Conservation (phyloP, 768 basidiomycete species). For the Hygrophoropsis aurantiaca region DNA sequence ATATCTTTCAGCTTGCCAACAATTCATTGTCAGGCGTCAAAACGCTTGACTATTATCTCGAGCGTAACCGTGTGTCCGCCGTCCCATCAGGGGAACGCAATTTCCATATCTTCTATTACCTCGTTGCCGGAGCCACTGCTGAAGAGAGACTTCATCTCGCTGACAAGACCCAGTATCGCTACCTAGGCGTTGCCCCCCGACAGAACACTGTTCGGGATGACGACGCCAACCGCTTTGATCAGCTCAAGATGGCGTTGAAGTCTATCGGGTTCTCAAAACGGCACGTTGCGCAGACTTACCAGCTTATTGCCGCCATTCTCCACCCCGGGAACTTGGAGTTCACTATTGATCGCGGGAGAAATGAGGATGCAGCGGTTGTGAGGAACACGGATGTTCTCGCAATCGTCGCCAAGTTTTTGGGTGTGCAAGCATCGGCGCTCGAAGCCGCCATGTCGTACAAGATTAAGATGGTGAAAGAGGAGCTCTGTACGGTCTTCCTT, state of each 20-base stretch:
- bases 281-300: conserved; percentile 93
- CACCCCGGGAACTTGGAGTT: conserved; percentile 97
- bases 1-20: conserved; percentile 89
- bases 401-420: conserved; percentile 89
- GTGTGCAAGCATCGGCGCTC: conserved; percentile 68
- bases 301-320: conserved; percentile 91
- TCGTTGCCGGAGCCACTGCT: conserved; percentile 83
- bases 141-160: conserved; percentile 87
- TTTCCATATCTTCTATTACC: conserved; percentile 97
- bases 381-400: conserved; percentile 80
- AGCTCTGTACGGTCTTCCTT: conserved; percentile 95
- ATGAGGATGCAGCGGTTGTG: conserved; percentile 92
- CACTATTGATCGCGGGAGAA: conserved; percentile 73
- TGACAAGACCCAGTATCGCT: conserved; percentile 82
- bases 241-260: conserved; percentile 93
- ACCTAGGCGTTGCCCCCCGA: conserved; percentile 60
- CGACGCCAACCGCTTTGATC: conserved; percentile 87
- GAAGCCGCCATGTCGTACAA: conserved; percentile 87
- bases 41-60: conserved; percentile 95
- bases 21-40: conserved; percentile 88
- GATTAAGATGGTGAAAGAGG: conserved; percentile 91
- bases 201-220: conserved; percentile 61
- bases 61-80: conserved; percentile 84
- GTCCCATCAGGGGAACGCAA: conserved; percentile 92
- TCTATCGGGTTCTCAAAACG: conserved; percentile 91